These are phyloP conservation scores for Camellia sinensis DNA, from an alignment of 148 eudicot species.

Conservation along the genomic window DNA sequence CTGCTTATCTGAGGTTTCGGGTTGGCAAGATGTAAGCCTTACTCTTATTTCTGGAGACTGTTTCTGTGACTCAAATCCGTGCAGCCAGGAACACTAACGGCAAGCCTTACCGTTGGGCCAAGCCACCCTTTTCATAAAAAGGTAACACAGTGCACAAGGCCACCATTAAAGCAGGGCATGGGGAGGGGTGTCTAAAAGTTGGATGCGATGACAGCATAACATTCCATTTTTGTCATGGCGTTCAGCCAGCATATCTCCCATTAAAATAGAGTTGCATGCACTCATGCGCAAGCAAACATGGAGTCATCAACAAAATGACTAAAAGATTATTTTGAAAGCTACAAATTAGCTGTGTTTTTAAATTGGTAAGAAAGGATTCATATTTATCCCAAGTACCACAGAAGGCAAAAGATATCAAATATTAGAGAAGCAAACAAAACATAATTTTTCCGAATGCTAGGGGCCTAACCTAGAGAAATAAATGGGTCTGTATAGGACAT, in stretches of 20 bases:
- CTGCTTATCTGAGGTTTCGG: too few species aligned
- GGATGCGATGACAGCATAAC: neutral
- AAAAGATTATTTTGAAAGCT: neutral
- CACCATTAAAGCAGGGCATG: too few species aligned
- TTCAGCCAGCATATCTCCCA: neutral
- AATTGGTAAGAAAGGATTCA: neutral
- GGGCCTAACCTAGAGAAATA: neutral
- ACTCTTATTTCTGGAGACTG: too few species aligned
- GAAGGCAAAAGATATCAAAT: neutral
- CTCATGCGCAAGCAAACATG: neutral
- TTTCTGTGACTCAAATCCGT: too few species aligned
- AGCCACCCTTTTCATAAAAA: too few species aligned
- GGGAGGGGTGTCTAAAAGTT: neutral
- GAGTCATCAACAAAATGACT: constrained; percentile 1
- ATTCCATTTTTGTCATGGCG: neutral
- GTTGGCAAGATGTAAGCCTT: too few species aligned
- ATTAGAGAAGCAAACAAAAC: neutral
- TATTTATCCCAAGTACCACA: neutral
- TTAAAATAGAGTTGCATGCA: neutral
- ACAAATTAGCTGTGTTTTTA: neutral
- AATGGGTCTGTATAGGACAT: neutral
- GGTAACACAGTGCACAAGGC: too few species aligned
- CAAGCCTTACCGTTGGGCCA: too few species aligned
- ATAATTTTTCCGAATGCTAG: neutral
- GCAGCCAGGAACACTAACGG: too few species aligned